Conservation (phyloP, 202 grass and related monocot species). For the Schoenoplectus tabernaemontani region DNA sequence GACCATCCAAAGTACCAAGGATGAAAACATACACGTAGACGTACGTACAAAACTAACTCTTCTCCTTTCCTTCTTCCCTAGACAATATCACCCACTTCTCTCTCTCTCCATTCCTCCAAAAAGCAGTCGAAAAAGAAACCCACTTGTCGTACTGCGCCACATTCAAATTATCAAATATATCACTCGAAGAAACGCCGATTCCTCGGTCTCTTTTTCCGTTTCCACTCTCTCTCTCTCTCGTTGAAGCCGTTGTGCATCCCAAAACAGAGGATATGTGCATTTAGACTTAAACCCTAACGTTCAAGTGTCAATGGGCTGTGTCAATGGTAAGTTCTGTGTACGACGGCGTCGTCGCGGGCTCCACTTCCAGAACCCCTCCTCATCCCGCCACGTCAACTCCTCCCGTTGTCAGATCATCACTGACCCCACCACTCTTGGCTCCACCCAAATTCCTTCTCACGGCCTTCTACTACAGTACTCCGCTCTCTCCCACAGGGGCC, state of each 20-base stretch:
- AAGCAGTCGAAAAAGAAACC: background rate
- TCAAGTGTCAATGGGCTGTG: constrained; percentile 52
- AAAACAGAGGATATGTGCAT: background rate
- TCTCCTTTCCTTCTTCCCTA: background rate
- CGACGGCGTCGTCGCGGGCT: background rate
- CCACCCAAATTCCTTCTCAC: constrained; percentile 35
- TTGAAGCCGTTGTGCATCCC: background rate
- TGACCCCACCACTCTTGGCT: constrained; percentile 32
- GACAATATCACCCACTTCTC: too few species aligned
- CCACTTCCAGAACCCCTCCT: constrained; percentile 6
- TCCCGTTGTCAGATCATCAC: constrained; percentile 3
- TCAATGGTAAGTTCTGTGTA: constrained; percentile 70
- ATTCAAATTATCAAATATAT: constrained; percentile 16
- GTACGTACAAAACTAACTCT: constrained; percentile 5
- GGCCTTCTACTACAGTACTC: constrained; percentile 51
- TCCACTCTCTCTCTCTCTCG: too few species aligned
- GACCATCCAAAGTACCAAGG: background rate
- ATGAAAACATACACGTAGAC: constrained; percentile 13
- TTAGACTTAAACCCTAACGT: constrained; percentile 5
- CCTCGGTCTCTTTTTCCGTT: constrained; percentile 5
- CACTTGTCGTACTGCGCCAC: constrained; percentile 5
- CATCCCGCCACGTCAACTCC: background rate
- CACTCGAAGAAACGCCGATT: background rate
- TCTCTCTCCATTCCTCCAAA: background rate
- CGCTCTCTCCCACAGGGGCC: constrained; percentile 46